Base-by-base conservation (phyloP, 2,329 filamentous ascomycete species). In the Cladobotryum protrusum region DNA sequence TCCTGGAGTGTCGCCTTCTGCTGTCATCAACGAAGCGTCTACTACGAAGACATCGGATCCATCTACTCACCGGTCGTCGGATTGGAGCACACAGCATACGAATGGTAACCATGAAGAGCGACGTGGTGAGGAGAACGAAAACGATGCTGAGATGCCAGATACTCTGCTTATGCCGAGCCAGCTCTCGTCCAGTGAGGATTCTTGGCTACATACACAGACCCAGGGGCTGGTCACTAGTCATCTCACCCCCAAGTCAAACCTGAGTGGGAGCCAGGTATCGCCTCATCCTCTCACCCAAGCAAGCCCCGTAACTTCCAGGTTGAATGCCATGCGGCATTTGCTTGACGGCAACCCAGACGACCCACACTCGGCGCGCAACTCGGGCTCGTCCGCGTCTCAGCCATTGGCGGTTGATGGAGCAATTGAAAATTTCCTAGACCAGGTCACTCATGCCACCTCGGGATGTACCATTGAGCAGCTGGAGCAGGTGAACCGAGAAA, bases 391-490 rank as follows among this genome's bases (percentile, higher is more conserved):
- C 20, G 69, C 69, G 2, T 75, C 74, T 12, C 73, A 73, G 52
- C 72, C 73, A 1, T 64, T 71, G 33, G 69, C 72, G 32, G 67
- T 75, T 29, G 73, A 78, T 12, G 61, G 61, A 0, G 73, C 78
- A 29, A 72, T 89, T 19, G 66, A 72, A 2, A 64, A 72, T 6
- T 77, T 95, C 49, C 75, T 89, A 50, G 65, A 74, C 1, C 74
- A 81, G 35, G 72, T 96, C 33, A 83, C 85, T 0, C 70, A 78
- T 24, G 74, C 77, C 41, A 92, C 87, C 2, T 84, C 81, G 17
- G 89, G 88, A 1, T 88, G 87, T 65, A 87, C 85, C 0, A 87
- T 99, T 47, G 93, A 99, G 70, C 92, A 99, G 67, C 73, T 99
- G 17, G 92, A 97, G 73, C 92, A 97, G 68, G 85, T 96, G 64